Evolutionary conservation across 2,329 filamentous ascomycete genomes (phyloP), one percentile per base, ranked within the genome.

Genomic region (Colletotrichum falcatum): DNA sequence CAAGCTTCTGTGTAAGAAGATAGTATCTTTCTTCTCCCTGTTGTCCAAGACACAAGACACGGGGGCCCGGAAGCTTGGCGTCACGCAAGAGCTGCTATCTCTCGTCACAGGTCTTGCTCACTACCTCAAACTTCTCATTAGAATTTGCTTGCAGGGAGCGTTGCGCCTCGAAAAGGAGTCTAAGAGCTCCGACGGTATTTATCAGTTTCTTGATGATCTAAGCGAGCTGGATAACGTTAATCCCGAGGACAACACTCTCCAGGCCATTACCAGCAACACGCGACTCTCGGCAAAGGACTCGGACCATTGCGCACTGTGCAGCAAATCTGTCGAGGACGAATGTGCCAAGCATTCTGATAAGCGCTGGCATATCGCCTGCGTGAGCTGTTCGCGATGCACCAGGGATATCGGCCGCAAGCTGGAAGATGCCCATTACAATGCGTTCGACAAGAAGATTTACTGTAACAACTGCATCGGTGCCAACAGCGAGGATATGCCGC

Each of bases 1-100:
- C n/a, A 99, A 99, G 82, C 87, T 99, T 61, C 89, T 99, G n/a
- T 99, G 96, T 86, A 99, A 99, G 82, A 99, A 99, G 82, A 97
- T 99, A 65, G 96, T 99, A 7, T 94, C 95, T 33, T 99, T 99
- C 85, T 99, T 99, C 80, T 94, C 94, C 16, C 85, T 99, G 23
- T 86, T 99, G 11, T 97, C 95, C 7, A 97, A 97, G 80, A 96
- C 95, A 1, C 95, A 98, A 78, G 95, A 98, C 77, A 94, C 91
- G 11, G 93, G 92, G n/a, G 90, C 93, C 46, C 89, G 94, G 68
- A 96, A 98, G 79, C 89, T 98, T 51, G 96, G 96, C 53, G 96
- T 99, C 39, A 99, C 96, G 11, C 96, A 99, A 80, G 96, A 99
- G 79, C 87, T 99, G n/a, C 83, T 99, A n/a, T 97, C 95, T 8